These are phyloP conservation scores for Theobroma grandiflorum DNA, from an alignment of 441 rosid genomes.

Conservation along the genomic window DNA sequence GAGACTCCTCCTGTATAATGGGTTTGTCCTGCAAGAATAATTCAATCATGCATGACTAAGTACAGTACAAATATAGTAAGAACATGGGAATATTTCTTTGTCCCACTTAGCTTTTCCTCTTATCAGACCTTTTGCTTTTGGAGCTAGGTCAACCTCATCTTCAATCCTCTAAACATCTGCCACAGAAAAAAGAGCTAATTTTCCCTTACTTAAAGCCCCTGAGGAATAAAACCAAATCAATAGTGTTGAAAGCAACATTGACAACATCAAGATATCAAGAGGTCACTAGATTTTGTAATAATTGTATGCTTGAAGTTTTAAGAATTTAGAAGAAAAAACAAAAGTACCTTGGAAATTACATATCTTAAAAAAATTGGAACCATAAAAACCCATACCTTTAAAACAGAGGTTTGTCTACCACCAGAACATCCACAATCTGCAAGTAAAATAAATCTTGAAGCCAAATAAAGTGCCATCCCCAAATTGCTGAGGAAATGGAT, in stretches of 20 bases:
- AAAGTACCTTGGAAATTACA: conserved; percentile 2
- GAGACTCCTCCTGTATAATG: conserved; percentile 36
- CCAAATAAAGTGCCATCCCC: conserved; percentile 11
- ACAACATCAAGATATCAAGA: conserved; percentile 17
- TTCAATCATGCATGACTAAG: conserved; percentile 49
- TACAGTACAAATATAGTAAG: conserved; percentile 41
- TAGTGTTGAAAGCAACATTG: conserved; percentile 11
- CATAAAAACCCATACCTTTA: conserved; percentile 15
- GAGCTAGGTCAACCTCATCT: conserved; percentile 37
- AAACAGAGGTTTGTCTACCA: background rate
- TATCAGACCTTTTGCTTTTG: conserved; percentile 31
- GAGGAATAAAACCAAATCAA: conserved; percentile 17
- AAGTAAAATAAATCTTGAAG: conserved; percentile 21
- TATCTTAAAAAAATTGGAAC: background rate
- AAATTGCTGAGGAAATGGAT: conserved; percentile 23
- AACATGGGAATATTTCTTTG: conserved; percentile 36
- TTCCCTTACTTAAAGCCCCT: conserved; percentile 22
- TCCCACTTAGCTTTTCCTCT: conserved; percentile 41
- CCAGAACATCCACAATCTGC: conserved; percentile 23
- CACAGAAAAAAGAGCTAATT: conserved; percentile 27
- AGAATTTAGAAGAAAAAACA: background rate
- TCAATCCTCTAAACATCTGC: conserved; percentile 34
- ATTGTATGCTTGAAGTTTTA: conserved; percentile 3
- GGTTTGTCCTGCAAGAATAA: conserved; percentile 41
- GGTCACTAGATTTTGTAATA: conserved; percentile 4